A percentile compares a stretch with the other conserved stretches of the same genome.
These are phyloP conservation scores for Gigaspora rosea DNA, from an alignment of 192 early-diverging fungal species.

Conservation along the genomic window DNA sequence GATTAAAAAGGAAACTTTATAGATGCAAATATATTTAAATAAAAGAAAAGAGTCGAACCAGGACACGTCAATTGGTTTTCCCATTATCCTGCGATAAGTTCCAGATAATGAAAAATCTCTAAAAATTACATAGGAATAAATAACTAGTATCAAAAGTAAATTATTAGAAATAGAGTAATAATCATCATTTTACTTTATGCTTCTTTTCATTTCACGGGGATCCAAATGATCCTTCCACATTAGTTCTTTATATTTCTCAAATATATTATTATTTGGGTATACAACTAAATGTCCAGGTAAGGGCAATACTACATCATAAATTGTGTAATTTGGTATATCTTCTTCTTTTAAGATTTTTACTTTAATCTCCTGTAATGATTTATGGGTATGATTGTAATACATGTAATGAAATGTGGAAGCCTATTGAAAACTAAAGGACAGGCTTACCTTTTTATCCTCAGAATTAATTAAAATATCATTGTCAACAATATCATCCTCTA, in stretches of 20 bases:
- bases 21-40: not conserved
- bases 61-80: conserved; percentile 58
- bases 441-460: conserved; percentile 35
- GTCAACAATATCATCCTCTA: conserved; percentile 33
- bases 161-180: not conserved
- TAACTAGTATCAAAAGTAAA: not conserved
- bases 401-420: not conserved
- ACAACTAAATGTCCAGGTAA: conserved; percentile 77
- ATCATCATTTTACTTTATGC: conserved; percentile 50
- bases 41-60: conserved; percentile 35
- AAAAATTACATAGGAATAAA: conserved; percentile 1
- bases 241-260: conserved; percentile 61
- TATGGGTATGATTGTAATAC: conserved; percentile 24
- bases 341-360: conserved; percentile 66
- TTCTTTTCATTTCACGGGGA: conserved; percentile 62
- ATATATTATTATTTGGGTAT: conserved; percentile 80
- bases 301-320: conserved; percentile 92
- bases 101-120: conserved; percentile 66
- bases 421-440: not conserved
- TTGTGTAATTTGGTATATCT: conserved; percentile 68
- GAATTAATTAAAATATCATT: conserved; percentile 36
- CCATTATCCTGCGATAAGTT: conserved; percentile 65
- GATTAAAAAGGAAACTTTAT: not conserved
- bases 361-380: conserved; percentile 29
- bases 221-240: conserved; percentile 78